These are phyloP conservation scores for Taxillus chinensis DNA, from an alignment of 164 flowering plant species.

Conservation along the genomic window DNA sequence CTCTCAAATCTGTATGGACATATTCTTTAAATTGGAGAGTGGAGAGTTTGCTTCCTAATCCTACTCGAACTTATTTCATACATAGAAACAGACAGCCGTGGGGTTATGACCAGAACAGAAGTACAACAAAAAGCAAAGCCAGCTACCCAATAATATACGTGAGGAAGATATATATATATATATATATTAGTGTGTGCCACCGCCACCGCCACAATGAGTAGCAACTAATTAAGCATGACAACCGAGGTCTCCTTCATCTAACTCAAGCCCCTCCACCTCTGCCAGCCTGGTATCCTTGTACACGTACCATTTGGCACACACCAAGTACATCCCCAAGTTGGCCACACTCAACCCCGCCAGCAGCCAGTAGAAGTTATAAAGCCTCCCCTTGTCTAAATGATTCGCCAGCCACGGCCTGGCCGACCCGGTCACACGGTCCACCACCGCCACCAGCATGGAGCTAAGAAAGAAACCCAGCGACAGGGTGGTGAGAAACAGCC, in stretches of 20 bases:
- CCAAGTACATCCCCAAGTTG: slow-evolving; percentile 37
- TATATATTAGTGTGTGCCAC: too few species aligned
- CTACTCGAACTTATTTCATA: too few species aligned
- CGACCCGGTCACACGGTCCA: slow-evolving; percentile 39
- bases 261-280: slow-evolving; percentile 34
- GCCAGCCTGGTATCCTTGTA: slow-evolving; percentile 55
- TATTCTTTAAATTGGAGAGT: too few species aligned
- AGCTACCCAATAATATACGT: too few species aligned
- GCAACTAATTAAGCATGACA: slow-evolving; percentile 15
- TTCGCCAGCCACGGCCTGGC: slow-evolving; percentile 59
- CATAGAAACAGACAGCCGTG: too few species aligned
- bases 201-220: too few species aligned
- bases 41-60: too few species aligned
- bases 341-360: slow-evolving; percentile 44
- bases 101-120: too few species aligned
- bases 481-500: slow-evolving; percentile 64
- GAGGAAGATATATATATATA: too few species aligned
- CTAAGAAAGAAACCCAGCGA: slow-evolving; percentile 73
- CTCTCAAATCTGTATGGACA: too few species aligned
- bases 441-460: slow-evolving; percentile 50
- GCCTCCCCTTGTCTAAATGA: slow-evolving; percentile 60
- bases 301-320: slow-evolving; percentile 52
- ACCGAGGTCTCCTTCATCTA: slow-evolving; percentile 32
- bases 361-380: slow-evolving; percentile 72
- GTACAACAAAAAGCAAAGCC: too few species aligned